These are phyloP conservation scores for Peribolospora baueri DNA, from an alignment of 768 basidiomycete species.

Conservation along the genomic window DNA sequence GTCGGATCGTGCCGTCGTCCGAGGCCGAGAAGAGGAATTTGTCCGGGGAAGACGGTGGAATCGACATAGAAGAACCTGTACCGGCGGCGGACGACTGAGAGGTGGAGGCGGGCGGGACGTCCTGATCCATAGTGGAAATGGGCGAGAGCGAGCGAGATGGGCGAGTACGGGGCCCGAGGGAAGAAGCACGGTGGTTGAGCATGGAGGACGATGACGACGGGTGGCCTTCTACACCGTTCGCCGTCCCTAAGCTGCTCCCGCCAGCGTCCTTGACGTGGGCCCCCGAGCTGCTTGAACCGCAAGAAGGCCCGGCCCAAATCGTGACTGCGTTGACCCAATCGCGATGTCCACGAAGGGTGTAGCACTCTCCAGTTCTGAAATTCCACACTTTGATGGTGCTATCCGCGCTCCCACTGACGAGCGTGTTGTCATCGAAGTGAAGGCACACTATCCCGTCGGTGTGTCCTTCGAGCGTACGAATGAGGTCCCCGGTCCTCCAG, in stretches of 20 bases:
- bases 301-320: constrained; percentile 44
- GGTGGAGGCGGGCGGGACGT: no score
- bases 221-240: constrained; percentile 17
- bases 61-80: neutral
- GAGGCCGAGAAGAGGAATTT: constrained; percentile 96
- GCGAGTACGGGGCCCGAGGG: constrained; percentile 9
- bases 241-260: neutral
- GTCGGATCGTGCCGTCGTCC: constrained; percentile 73
- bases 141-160: neutral
- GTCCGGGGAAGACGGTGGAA: constrained; percentile 25
- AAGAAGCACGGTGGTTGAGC: constrained; percentile 7
- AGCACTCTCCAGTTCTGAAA: constrained; percentile 67
- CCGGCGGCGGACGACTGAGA: no score
- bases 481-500: constrained; percentile 70
- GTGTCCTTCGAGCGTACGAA: constrained; percentile 70
- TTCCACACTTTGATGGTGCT: constrained; percentile 60
- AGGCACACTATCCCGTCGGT: constrained; percentile 75
- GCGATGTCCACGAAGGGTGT: constrained; percentile 69
- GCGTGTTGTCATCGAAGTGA: constrained; percentile 68
- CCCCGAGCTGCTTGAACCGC: neutral
- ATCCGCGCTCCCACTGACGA: constrained; percentile 83
- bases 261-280: constrained; percentile 14
- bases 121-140: neutral
- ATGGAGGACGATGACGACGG: constrained; percentile 10
- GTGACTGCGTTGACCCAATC: constrained; percentile 94